phyloP scores from a whole-genome alignment of 192 early-diverging fungal genomes.

The Phlyctochytrium arcticum region DNA sequence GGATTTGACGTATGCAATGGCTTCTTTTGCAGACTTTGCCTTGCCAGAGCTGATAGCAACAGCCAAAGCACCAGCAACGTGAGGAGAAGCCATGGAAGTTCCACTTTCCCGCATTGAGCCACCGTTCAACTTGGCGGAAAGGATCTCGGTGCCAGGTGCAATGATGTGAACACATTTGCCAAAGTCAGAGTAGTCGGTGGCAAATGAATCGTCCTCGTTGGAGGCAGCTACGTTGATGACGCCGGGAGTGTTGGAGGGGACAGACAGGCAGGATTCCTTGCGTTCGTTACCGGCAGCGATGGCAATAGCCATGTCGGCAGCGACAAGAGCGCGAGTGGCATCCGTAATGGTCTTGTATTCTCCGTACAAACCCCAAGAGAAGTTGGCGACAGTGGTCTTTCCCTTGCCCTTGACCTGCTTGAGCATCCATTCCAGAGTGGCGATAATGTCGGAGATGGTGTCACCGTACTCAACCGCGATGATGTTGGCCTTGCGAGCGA shows the following conservation, averaged over 20 bases:
- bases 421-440: slow-evolving; percentile 44
- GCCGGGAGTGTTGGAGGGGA: slow-evolving; percentile 36
- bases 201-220: slow-evolving; percentile 19
- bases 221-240: slow-evolving; percentile 31
- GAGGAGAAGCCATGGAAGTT: slow-evolving; percentile 55
- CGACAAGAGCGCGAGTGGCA: slow-evolving; percentile 23
- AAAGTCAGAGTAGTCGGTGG: slow-evolving; percentile 44
- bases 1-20: slow-evolving; percentile 11
- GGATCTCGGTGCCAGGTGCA: slow-evolving; percentile 54
- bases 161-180: slow-evolving; percentile 61
- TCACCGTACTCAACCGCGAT: slow-evolving; percentile 52
- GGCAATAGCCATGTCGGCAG: slow-evolving; percentile 38
- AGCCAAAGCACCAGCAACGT: slow-evolving; percentile 53
- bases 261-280: slow-evolving; percentile 52
- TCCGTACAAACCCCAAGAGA: slow-evolving; percentile 82
- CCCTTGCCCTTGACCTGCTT: background rate
- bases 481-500: slow-evolving; percentile 61
- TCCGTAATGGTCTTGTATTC: slow-evolving; percentile 60
- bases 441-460: slow-evolving; percentile 44
- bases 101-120: slow-evolving; percentile 33
- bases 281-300: slow-evolving; percentile 38
- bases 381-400: slow-evolving; percentile 21
- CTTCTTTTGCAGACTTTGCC: slow-evolving; percentile 35
- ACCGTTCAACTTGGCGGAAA: slow-evolving; percentile 30
- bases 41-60: too few species aligned